phyloP scores from a whole-genome alignment of 1,139 yeast species.

The Pichia sp. region DNA sequence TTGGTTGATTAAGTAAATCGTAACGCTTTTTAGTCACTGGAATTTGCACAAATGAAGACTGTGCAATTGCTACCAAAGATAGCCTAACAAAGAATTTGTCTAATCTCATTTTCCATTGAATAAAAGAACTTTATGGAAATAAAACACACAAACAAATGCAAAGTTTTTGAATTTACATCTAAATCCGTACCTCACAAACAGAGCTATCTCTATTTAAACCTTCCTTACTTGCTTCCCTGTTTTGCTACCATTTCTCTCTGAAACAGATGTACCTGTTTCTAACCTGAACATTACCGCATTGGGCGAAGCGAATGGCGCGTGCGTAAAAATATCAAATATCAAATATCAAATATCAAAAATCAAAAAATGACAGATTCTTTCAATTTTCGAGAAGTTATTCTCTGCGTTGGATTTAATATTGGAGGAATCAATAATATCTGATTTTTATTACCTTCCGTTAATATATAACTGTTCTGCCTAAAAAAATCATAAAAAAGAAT shows the following conservation, averaged over 20 bases:
- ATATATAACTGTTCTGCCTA: too few species aligned
- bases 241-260: not conserved
- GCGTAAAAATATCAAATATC: too few species aligned
- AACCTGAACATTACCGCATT: not conserved
- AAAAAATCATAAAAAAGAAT: too few species aligned
- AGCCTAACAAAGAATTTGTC: not conserved
- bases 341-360: too few species aligned
- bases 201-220: not conserved
- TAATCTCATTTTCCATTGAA: not conserved
- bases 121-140: not conserved
- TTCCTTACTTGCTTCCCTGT: not conserved
- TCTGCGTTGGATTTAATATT: too few species aligned
- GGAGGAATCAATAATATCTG: too few species aligned
- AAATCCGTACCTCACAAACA: not conserved
- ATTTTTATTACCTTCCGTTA: too few species aligned
- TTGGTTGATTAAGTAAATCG: not conserved
- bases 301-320: not conserved
- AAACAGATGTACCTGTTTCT: not conserved
- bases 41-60: not conserved
- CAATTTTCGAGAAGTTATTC: too few species aligned
- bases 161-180: too few species aligned
- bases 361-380: too few species aligned
- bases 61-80: not conserved
- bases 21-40: conserved; percentile 2
- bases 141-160: not conserved